Conservation (phyloP, 2,329 filamentous ascomycete species). For the Neophaeococcomyces mojaviensis region DNA sequence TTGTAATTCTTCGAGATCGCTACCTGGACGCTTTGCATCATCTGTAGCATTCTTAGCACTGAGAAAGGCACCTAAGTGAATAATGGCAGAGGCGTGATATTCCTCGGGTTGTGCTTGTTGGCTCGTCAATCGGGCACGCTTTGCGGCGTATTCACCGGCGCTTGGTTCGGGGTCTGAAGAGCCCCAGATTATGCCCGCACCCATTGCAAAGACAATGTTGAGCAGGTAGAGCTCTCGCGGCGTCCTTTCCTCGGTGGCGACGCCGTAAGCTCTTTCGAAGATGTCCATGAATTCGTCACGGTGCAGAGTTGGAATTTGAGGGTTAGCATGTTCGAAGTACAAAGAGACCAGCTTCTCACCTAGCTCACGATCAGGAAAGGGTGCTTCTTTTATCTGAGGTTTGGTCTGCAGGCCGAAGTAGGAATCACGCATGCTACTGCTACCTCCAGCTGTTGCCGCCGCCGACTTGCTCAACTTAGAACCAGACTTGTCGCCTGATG, state of each 20-base stretch:
- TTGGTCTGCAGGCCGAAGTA: constrained; percentile 95
- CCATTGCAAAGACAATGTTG: constrained; percentile 96
- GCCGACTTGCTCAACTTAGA: constrained; percentile 52
- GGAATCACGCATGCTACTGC: constrained; percentile 83
- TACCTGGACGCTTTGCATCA: constrained; percentile 59
- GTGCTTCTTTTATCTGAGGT: constrained; percentile 75
- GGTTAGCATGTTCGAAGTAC: constrained; percentile 95
- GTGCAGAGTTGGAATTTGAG: constrained; percentile 89
- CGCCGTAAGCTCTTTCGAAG: constrained; percentile 72
- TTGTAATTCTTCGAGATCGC: constrained; percentile 85
- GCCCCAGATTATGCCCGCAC: constrained; percentile 76
- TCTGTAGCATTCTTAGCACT: constrained; percentile 55
- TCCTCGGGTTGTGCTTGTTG: constrained; percentile 77
- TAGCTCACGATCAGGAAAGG: constrained; percentile 71
- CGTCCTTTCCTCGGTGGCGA: constrained; percentile 58
- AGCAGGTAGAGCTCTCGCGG: constrained; percentile 84
- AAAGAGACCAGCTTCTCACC: constrained; percentile 66
- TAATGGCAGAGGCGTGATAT: constrained; percentile 90
- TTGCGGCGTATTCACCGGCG: constrained; percentile 27
- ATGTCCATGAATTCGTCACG: constrained; percentile 82
- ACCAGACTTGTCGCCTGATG: constrained; percentile 57
- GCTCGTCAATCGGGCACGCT: constrained; percentile 48
- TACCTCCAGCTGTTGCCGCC: constrained; percentile 46
- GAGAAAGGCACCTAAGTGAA: constrained; percentile 81
- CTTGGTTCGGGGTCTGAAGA: constrained; percentile 23